phyloP scores from a whole-genome alignment of 306 rosid species.

The Adenanthera pavonina region DNA sequence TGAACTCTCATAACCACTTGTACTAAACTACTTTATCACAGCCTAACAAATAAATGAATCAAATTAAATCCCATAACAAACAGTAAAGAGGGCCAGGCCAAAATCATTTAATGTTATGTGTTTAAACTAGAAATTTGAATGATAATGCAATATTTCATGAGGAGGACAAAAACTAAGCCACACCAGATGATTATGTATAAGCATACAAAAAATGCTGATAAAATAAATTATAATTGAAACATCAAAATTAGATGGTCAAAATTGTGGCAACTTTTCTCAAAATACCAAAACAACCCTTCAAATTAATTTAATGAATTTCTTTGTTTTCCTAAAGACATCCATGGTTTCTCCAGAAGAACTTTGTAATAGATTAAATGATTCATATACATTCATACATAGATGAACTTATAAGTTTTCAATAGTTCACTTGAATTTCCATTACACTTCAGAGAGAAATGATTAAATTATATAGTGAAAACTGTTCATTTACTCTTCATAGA shows the following conservation, averaged over 20 bases:
- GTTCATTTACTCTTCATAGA: too few species aligned
- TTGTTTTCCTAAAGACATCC: slow-evolving; percentile 66
- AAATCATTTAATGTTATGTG: background rate
- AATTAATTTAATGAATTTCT: slow-evolving; percentile 18
- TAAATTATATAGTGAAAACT: background rate
- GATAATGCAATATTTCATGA: background rate
- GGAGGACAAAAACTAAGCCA: background rate
- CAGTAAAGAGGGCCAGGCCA: slow-evolving; percentile 6
- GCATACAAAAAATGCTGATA: background rate
- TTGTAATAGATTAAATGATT: slow-evolving; percentile 54
- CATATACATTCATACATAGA: background rate
- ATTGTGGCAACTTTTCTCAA: slow-evolving; percentile 13
- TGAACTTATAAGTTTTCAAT: background rate
- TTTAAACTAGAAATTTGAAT: slow-evolving; percentile 22
- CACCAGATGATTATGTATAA: slow-evolving; percentile 11
- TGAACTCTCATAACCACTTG: slow-evolving; percentile 89
- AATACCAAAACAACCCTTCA: slow-evolving; percentile 11
- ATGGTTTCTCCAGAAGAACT: slow-evolving; percentile 85
- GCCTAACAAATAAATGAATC: slow-evolving; percentile 56
- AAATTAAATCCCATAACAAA: background rate
- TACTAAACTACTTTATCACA: slow-evolving; percentile 85
- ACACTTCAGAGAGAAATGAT: background rate
- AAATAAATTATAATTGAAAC: background rate
- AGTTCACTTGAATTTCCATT: background rate
- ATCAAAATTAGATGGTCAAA: too few species aligned